Percentiles rank a stretch among this genome's conserved stretches.
Evolutionary conservation across 1,139 yeast genomes (phyloP).

Genomic region (Scheffersomyces parashehatae): DNA sequence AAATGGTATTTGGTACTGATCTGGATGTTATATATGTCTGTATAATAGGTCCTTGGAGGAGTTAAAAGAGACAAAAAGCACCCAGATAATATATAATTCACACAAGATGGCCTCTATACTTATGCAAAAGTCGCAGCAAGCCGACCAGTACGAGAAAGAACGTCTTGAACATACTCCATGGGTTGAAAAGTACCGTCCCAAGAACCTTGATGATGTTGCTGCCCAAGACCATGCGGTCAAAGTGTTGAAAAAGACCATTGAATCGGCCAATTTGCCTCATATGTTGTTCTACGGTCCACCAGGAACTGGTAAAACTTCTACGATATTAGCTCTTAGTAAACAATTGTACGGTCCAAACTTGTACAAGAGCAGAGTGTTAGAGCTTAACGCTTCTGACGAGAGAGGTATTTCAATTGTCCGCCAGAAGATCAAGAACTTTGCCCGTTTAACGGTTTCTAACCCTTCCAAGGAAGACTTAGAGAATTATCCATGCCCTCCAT

Average conservation of each 20-base stretch:
- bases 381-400: conserved; percentile 94
- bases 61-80: no score
- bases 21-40: no score
- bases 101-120: conserved; percentile 16
- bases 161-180: conserved; percentile 63
- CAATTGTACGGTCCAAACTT: conserved; percentile 75
- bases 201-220: conserved; percentile 77
- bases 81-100: no score
- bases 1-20: no score
- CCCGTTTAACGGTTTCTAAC: conserved; percentile 81
- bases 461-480: conserved; percentile 67
- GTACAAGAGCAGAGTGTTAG: conserved; percentile 77
- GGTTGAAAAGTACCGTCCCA: conserved; percentile 87
- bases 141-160: conserved; percentile 40
- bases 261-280: conserved; percentile 86
- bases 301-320: conserved; percentile 95
- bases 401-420: conserved; percentile 94
- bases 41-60: no score
- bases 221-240: conserved; percentile 90
- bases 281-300: conserved; percentile 98
- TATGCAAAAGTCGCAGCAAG: conserved; percentile 16
- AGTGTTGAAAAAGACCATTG: conserved; percentile 77
- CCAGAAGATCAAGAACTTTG: conserved; percentile 89
- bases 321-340: conserved; percentile 83
- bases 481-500: conserved; percentile 92